These are phyloP conservation scores for Calonectria honghensis DNA, from an alignment of 2,329 filamentous ascomycete species.

Conservation along the genomic window DNA sequence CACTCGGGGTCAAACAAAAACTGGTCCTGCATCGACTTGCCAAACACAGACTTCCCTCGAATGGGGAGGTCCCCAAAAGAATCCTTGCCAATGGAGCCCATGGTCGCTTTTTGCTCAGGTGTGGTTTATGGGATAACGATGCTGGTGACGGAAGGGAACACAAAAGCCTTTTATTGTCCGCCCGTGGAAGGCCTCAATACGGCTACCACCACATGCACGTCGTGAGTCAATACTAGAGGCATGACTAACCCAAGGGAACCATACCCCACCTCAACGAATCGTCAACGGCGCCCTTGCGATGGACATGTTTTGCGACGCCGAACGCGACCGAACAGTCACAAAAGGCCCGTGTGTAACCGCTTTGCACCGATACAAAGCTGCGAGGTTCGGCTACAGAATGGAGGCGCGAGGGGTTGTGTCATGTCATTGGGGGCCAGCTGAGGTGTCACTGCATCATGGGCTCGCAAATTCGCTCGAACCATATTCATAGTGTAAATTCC, in stretches of 20 bases:
- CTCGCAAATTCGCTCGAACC: background rate
- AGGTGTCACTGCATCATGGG: background rate
- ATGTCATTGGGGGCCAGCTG: background rate
- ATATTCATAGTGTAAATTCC: slow-evolving; percentile 20
- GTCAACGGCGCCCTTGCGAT: slow-evolving; percentile 52
- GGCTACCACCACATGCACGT: background rate
- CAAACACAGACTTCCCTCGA: slow-evolving; percentile 56
- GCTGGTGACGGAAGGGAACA: too few relatives aligned
- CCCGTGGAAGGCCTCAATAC: slow-evolving; percentile 22
- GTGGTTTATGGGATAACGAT: background rate
- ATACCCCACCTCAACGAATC: slow-evolving; percentile 48
- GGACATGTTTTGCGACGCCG: slow-evolving; percentile 9
- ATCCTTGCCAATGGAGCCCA: slow-evolving; percentile 49
- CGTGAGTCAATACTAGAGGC: slow-evolving; percentile 20
- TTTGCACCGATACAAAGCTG: slow-evolving; percentile 31
- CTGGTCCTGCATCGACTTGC: slow-evolving; percentile 71
- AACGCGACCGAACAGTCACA: background rate
- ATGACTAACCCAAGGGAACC: slow-evolving; percentile 2
- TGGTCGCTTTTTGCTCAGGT: slow-evolving; percentile 22
- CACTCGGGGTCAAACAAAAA: slow-evolving; percentile 83
- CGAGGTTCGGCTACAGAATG: background rate
- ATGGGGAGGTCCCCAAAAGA: slow-evolving; percentile 50
- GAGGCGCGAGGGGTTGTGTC: too few relatives aligned
- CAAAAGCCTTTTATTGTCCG: background rate
- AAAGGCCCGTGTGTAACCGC: slow-evolving; percentile 37